These are phyloP conservation scores for Rhodotorula paludigena DNA, from an alignment of 768 basidiomycete genomes.

Conservation along the genomic window DNA sequence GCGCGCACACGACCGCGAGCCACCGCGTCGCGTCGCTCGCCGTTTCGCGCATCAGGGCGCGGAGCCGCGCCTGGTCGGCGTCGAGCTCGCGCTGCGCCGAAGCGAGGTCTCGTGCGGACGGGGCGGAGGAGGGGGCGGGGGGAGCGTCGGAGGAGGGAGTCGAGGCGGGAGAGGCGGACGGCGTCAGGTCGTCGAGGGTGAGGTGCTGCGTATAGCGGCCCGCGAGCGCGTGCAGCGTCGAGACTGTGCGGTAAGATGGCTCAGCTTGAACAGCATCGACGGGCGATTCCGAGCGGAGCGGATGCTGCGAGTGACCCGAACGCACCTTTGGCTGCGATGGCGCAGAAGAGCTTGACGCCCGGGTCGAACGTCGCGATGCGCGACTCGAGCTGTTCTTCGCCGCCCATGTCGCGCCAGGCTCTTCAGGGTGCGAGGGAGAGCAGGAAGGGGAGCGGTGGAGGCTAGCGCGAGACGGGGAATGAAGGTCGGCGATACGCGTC, in stretches of 20 bases:
- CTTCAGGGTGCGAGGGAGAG: too few relatives aligned
- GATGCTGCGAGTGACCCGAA: background rate
- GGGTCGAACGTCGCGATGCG: conserved; percentile 7
- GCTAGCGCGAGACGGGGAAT: too few relatives aligned
- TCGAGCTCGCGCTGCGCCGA: conserved; percentile 20
- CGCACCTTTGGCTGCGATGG: conserved; percentile 23
- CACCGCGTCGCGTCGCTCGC: conserved; percentile 9
- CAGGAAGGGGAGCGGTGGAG: too few relatives aligned
- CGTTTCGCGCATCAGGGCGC: conserved; percentile 1
- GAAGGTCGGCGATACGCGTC: too few relatives aligned
- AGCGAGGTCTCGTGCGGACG: background rate
- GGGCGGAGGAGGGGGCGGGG: background rate
- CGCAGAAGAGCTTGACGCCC: conserved; percentile 12
- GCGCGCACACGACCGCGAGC: conserved; percentile 22
- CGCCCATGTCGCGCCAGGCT: too few relatives aligned
- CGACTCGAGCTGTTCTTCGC: conserved; percentile 9
- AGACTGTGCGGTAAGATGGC: background rate
- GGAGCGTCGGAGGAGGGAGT: background rate
- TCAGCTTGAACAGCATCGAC: background rate
- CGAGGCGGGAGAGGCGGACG: background rate
- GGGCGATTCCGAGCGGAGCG: too few relatives aligned
- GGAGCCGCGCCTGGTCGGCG: conserved; percentile 21
- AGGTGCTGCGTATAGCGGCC: conserved; percentile 25
- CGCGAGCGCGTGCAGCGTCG: conserved; percentile 19
- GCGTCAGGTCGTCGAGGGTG: conserved; percentile 13